Conservation (phyloP, 2,329 filamentous ascomycete genomes). For the Ophiostoma angusticollis region DNA sequence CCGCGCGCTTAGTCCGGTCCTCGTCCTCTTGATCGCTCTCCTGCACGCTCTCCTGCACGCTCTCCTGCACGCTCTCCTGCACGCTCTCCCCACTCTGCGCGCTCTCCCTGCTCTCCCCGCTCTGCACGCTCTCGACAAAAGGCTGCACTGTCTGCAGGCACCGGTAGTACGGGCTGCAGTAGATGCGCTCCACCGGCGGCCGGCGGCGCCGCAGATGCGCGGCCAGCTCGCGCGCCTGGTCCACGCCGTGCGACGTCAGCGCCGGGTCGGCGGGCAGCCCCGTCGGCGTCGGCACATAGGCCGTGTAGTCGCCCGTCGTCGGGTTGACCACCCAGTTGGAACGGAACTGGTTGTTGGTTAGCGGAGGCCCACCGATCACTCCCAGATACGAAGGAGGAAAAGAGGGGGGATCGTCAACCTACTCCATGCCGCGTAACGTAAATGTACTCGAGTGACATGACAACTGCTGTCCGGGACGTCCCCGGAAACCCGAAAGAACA, state of each 20-base stretch:
- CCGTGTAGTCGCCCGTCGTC: constrained; percentile 63
- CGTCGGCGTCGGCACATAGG: constrained; percentile 66
- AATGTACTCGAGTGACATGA: constrained; percentile 56
- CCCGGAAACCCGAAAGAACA: no score
- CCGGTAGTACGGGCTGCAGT: constrained; percentile 76
- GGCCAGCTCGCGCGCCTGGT: constrained; percentile 69
- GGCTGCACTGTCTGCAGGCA: constrained; percentile 76
- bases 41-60: no score
- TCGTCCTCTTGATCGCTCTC: not conserved
- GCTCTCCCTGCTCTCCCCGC: no score
- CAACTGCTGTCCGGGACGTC: not conserved
- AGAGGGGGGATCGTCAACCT: no score
- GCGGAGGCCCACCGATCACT: no score
- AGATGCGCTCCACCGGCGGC: constrained; percentile 62
- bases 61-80: no score
- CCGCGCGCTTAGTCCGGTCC: no score
- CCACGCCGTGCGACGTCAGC: constrained; percentile 73
- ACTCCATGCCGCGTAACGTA: constrained; percentile 67
- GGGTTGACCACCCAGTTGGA: constrained; percentile 81
- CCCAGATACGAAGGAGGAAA: no score
- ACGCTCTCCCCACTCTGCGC: no score
- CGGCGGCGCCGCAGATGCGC: constrained; percentile 40
- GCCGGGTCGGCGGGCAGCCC: constrained; percentile 79
- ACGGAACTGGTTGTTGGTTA: no score
- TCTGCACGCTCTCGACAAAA: constrained; percentile 30